Evolutionary conservation across 2,329 filamentous ascomycete genomes (phyloP), one percentile per base, ranked within the genome.

Genomic region (Epichloe gansuensis): DNA sequence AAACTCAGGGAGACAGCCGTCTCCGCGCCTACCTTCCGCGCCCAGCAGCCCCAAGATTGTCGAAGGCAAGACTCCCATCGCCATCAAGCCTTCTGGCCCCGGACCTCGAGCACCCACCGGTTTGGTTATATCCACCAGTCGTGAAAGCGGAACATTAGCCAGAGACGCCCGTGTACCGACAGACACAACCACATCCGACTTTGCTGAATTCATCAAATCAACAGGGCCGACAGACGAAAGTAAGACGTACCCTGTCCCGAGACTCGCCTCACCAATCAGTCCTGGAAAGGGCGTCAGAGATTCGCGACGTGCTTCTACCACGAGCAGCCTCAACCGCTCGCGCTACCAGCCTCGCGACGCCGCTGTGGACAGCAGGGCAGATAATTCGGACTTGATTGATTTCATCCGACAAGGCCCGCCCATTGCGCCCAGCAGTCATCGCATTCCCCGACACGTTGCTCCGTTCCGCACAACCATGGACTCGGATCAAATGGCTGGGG

Each of bases 331-430:
- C 47, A 51, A 65, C 55, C 72, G 77, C 53, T 72, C 71, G 46
- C 80, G 79, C 54, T 75, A 86, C 47, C 78, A 86, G 66, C 83
- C 91, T 54, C 85, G 89, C 48, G 83, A 89, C 56, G 81, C 88
- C 39, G 75, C 77, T 43, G 76, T 82, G 15, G 76, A 82, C 48
- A 72, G 72, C 53, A 76, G 75, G 50, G 81, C 81, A 49, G 83
- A 84, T 58, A 94, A 84, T 53, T 86, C 88, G 12, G 93, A 96
- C 55, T 72, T 98, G 54, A 95, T 96, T 58, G 91, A 97, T 65
- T 97, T 98, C 66, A 94, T 98, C 58, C 84, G 91, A 46, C 84
- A 88, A 64, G 91, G 91, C 1, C 90, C 90, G 3, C 85, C 87
- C 0, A 77, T 72, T 55, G 65, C 72, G 45, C 70, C 73, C 37